A percentile compares a stretch with the other conserved stretches of the same genome.
Evolutionary conservation across 345 rosid species (phyloP).

Genomic region (Schrenkiella parvula): DNA sequence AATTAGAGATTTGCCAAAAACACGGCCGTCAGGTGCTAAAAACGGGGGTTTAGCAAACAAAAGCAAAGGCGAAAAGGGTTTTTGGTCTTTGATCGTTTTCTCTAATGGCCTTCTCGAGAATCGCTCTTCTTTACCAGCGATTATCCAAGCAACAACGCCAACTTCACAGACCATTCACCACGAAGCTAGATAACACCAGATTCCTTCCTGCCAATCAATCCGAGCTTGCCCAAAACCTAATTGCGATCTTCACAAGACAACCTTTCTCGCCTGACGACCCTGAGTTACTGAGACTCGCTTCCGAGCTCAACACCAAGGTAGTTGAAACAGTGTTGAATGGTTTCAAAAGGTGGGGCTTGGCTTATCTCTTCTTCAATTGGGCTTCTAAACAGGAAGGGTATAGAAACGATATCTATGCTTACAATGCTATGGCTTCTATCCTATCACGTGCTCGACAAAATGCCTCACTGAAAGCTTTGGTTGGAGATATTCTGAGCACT

Average conservation of each 20-base stretch:
- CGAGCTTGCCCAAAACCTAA: conserved; percentile 37
- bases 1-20: background rate
- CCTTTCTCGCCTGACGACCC: conserved; percentile 45
- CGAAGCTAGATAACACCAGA: conserved; percentile 16
- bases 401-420: conserved; percentile 57
- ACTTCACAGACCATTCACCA: conserved; percentile 26
- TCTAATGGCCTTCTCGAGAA: conserved; percentile 30
- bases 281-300: conserved; percentile 45
- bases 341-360: conserved; percentile 55
- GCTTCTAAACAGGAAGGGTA: conserved; percentile 60
- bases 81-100: conserved; percentile 8
- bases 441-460: conserved; percentile 94
- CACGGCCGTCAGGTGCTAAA: conserved; percentile 7
- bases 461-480: conserved; percentile 57
- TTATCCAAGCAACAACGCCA: conserved; percentile 25
- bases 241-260: conserved; percentile 52
- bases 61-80: background rate
- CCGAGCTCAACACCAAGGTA: conserved; percentile 51
- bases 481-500: conserved; percentile 41
- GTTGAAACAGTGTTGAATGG: conserved; percentile 59
- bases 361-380: conserved; percentile 62
- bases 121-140: conserved; percentile 27
- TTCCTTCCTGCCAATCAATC: conserved; percentile 30
- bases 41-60: background rate
- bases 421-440: conserved; percentile 80